phyloP scores from a whole-genome alignment of 2,329 filamentous ascomycete genomes.

The Didymella sp. region DNA sequence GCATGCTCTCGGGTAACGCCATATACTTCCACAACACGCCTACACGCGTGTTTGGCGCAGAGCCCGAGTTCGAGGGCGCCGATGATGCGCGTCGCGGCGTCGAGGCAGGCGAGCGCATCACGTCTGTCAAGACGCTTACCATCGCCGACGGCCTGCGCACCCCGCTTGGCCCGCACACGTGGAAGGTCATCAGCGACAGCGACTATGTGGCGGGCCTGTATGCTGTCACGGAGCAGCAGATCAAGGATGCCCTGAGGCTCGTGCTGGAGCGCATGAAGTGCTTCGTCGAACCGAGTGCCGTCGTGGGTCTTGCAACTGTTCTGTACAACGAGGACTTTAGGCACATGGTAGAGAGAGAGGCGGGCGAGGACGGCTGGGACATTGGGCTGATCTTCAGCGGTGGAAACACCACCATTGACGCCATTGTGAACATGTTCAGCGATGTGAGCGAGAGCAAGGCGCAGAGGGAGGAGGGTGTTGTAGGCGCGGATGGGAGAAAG shows the following conservation, averaged over 20 bases:
- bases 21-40: constrained; percentile 75
- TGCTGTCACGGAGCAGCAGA: constrained; percentile 81
- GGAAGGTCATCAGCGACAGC: constrained; percentile 75
- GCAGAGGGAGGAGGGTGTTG: constrained; percentile 51
- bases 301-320: constrained; percentile 81
- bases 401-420: constrained; percentile 70
- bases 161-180: constrained; percentile 77
- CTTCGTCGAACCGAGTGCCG: constrained; percentile 86
- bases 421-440: constrained; percentile 63
- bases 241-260: constrained; percentile 75
- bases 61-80: constrained; percentile 81
- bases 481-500: constrained; percentile 52
- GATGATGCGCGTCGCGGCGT: constrained; percentile 82
- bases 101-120: constrained; percentile 67
- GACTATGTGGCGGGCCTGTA: constrained; percentile 74
- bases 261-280: constrained; percentile 89
- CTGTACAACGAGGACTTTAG: constrained; percentile 85
- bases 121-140: constrained; percentile 75
- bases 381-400: constrained; percentile 67
- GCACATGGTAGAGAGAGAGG: constrained; percentile 71
- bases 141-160: constrained; percentile 90
- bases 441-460: constrained; percentile 34
- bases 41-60: constrained; percentile 82
- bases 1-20: constrained; percentile 83
- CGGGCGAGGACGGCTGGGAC: constrained; percentile 76